Percentiles rank a stretch among this genome's conserved stretches.
Evolutionary conservation across 768 basidiomycete species (phyloP).

Genomic region (Gymnopilus dilepis): DNA sequence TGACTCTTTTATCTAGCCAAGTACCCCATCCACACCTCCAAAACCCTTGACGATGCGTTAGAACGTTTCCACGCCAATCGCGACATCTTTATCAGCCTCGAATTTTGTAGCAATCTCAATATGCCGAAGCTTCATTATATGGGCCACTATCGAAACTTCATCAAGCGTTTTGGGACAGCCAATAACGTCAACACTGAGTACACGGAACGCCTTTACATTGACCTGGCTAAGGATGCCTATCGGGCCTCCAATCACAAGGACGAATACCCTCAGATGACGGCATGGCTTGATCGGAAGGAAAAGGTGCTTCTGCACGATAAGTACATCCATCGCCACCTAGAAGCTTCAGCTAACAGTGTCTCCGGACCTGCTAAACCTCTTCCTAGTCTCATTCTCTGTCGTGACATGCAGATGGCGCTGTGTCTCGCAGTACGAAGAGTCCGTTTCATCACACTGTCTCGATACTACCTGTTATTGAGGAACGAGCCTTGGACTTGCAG

Average conservation of each 20-base stretch:
- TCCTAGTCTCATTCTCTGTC: background rate
- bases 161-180: constrained; percentile 31
- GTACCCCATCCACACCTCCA: constrained; percentile 21
- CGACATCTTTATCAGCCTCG: constrained; percentile 20
- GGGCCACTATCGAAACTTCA: constrained; percentile 30
- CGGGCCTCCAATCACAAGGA: constrained; percentile 26
- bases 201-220: constrained; percentile 35
- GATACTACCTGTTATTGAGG: no score
- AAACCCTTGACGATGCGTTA: constrained; percentile 21
- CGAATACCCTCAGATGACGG: constrained; percentile 43
- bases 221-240: constrained; percentile 30
- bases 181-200: constrained; percentile 41
- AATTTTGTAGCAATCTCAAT: constrained; percentile 37
- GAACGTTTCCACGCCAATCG: constrained; percentile 7
- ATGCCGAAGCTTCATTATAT: constrained; percentile 42
- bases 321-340: constrained; percentile 33
- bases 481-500: no score
- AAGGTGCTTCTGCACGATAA: constrained; percentile 31
- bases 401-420: background rate
- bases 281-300: constrained; percentile 42
- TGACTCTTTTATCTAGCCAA: constrained; percentile 21
- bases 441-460: no score
- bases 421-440: background rate
- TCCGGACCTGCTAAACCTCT: background rate
- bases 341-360: background rate